A percentile compares a stretch with the other conserved stretches of the same genome.
These are phyloP conservation scores for Neospermospora avenae DNA, from an alignment of 2,329 filamentous ascomycete species.

Conservation along the genomic window DNA sequence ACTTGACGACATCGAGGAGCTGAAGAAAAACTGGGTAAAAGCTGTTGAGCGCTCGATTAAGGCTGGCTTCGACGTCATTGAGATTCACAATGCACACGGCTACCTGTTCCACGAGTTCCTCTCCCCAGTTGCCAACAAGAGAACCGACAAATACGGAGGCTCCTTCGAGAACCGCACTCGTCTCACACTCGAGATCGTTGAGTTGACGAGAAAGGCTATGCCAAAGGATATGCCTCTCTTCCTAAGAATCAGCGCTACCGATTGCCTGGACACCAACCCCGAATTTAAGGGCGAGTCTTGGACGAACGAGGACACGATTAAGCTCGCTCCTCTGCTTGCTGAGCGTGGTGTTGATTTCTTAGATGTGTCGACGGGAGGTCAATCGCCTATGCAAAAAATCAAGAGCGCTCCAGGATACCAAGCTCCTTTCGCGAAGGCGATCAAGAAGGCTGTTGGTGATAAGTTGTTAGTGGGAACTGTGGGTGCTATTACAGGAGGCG, in stretches of 20 bases:
- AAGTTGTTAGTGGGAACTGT: conserved; percentile 47
- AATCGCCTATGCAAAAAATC: conserved; percentile 57
- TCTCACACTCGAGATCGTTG: conserved; percentile 64
- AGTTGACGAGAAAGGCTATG: conserved; percentile 58
- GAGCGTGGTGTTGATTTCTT: conserved; percentile 69
- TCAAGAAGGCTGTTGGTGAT: conserved; percentile 71
- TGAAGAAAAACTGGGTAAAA: conserved; percentile 61
- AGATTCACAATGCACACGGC: conserved; percentile 78
- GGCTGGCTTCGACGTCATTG: conserved; percentile 69
- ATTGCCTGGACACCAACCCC: conserved; percentile 66
- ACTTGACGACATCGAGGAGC: conserved; percentile 59
- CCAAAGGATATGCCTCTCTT: conserved; percentile 69
- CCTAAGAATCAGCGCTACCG: conserved; percentile 68
- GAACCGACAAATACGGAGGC: conserved; percentile 66
- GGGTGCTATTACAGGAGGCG: conserved; percentile 46
- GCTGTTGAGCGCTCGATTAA: conserved; percentile 58
- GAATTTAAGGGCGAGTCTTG: conserved; percentile 57
- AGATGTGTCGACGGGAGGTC: conserved; percentile 68
- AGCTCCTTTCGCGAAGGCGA: conserved; percentile 63
- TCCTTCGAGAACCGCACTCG: conserved; percentile 69
- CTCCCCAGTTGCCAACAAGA: conserved; percentile 64
- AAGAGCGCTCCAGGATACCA: conserved; percentile 64
- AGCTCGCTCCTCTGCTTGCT: conserved; percentile 61
- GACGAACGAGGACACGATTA: conserved; percentile 61
- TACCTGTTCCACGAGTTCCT: conserved; percentile 72